Conservation (phyloP, 768 basidiomycete species). For the Chalciporus chontae region DNA sequence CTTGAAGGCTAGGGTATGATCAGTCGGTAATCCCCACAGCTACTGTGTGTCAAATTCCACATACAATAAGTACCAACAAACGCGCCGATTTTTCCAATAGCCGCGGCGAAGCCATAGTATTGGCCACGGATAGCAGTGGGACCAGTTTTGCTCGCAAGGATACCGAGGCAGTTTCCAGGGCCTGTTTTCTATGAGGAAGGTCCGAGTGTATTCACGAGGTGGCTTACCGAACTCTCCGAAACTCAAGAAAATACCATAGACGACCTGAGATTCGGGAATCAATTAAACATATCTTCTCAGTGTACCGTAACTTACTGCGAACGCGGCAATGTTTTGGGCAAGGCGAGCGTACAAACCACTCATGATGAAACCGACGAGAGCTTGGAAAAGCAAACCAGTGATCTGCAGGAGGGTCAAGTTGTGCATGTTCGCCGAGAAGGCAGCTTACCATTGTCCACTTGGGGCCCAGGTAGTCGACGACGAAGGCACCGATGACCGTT, state of each 20-base stretch:
- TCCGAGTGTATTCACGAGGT: neutral
- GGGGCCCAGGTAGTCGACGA: conserved; percentile 72
- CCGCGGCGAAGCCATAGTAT: conserved; percentile 83
- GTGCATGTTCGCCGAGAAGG: neutral
- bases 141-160: conserved; percentile 81
- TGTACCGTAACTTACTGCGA: conserved; percentile 48
- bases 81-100: conserved; percentile 81
- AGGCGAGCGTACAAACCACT: conserved; percentile 72
- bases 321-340: conserved; percentile 62
- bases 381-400: conserved; percentile 60
- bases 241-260: conserved; percentile 89
- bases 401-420: conserved; percentile 42
- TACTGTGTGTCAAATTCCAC: conserved; percentile 20
- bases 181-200: conserved; percentile 33
- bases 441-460: conserved; percentile 65
- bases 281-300: neutral
- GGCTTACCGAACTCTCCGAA: conserved; percentile 77
- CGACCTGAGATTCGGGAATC: conserved; percentile 41
- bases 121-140: conserved; percentile 86
- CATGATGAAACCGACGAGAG: conserved; percentile 84
- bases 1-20: conserved; percentile 49
- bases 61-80: conserved; percentile 79
- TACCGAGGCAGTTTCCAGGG: conserved; percentile 82
- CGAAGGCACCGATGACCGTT: conserved; percentile 69
- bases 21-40: neutral